Conservation (phyloP, 306 rosid genomes). For the Prunus mira region DNA sequence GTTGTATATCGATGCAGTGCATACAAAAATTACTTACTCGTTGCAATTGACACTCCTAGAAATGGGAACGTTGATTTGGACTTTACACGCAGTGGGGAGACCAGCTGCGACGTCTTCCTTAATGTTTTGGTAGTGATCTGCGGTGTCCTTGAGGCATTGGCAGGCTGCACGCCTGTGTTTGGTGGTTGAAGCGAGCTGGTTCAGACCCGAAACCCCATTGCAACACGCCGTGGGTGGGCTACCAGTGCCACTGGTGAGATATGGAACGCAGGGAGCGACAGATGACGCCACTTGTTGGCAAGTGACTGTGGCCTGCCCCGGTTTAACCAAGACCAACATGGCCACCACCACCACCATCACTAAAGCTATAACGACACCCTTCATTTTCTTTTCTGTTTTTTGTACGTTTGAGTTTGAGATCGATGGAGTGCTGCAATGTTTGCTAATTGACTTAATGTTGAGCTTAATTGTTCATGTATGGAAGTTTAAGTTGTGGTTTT, state of each 20-base stretch:
- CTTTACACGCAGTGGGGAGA: slow-evolving; percentile 24
- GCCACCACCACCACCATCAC: background rate
- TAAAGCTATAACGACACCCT: background rate
- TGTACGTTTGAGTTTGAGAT: background rate
- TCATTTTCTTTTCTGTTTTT: slow-evolving; percentile 1
- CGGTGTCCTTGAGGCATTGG: slow-evolving; percentile 19
- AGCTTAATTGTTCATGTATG: background rate
- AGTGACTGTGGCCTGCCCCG: background rate
- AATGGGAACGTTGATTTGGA: slow-evolving; percentile 12
- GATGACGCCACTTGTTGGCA: slow-evolving; percentile 5
- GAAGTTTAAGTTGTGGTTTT: background rate
- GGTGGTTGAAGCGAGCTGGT: background rate
- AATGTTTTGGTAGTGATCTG: background rate
- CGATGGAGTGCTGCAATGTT: background rate
- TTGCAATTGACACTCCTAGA: slow-evolving; percentile 17
- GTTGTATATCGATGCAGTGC: background rate
- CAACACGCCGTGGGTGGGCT: slow-evolving; percentile 15
- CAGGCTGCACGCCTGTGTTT: slow-evolving; percentile 20
- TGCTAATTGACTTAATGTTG: background rate
- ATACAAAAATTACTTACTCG: slow-evolving; percentile 4
- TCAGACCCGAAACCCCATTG: slow-evolving; percentile 1
- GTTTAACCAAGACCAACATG: background rate
- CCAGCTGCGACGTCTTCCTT: background rate
- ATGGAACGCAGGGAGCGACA: slow-evolving; percentile 12
- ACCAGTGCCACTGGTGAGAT: background rate